Conservation (phyloP, 257 asterid genomes). For the Gentiana dahurica region DNA sequence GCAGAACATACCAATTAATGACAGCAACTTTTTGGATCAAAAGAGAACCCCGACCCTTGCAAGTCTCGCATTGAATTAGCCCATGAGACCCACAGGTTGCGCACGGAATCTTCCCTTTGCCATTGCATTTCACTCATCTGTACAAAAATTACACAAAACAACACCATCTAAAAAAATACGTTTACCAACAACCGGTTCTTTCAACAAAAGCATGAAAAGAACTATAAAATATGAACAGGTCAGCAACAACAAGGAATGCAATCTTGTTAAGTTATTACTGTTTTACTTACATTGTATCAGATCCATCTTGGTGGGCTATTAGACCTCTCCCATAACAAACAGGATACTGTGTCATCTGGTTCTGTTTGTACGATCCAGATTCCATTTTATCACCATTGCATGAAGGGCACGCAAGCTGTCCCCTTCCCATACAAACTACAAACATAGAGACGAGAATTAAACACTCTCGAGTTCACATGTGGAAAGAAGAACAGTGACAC, state of each 20-base stretch:
- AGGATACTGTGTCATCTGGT: slow-evolving; percentile 58
- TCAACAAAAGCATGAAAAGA: not conserved
- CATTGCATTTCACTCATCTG: slow-evolving; percentile 72
- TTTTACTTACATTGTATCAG: slow-evolving; percentile 70
- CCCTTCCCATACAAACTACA: slow-evolving; percentile 73
- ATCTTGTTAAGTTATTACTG: not conserved
- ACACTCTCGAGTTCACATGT: not conserved
- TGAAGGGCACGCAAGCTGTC: slow-evolving; percentile 49
- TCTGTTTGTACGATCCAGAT: slow-evolving; percentile 65
- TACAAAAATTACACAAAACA: slow-evolving; percentile 1
- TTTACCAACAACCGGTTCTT: not conserved
- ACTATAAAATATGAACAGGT: not conserved
- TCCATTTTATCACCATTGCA: slow-evolving; percentile 83
- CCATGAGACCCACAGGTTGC: slow-evolving; percentile 78
- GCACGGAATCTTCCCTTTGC: slow-evolving; percentile 84
- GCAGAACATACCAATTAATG: slow-evolving; percentile 55
- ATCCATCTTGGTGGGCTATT: slow-evolving; percentile 87
- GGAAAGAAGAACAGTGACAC: not conserved
- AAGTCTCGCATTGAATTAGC: slow-evolving; percentile 60
- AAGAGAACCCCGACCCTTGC: slow-evolving; percentile 66
- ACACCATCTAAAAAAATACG: not conserved
- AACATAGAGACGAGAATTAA: not conserved
- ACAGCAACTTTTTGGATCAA: slow-evolving; percentile 57
- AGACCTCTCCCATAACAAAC: slow-evolving; percentile 83
- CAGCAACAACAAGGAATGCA: not conserved